A percentile compares a stretch with the other conserved stretches of the same genome.
Conservation (phyloP, 331 rosid species). For the Cydonia oblonga region DNA sequence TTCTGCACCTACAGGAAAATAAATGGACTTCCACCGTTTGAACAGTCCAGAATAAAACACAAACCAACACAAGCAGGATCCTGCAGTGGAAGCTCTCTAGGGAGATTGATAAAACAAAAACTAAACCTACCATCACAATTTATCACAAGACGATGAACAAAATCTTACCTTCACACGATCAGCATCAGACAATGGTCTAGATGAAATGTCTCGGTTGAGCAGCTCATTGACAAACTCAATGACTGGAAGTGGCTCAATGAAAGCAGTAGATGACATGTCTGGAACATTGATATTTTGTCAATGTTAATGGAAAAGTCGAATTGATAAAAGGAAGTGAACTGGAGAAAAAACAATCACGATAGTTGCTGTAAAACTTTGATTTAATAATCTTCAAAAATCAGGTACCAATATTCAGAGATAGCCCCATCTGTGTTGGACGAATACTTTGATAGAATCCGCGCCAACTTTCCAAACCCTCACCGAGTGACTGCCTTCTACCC, state of each 20-base stretch:
- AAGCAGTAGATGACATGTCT: conserved; percentile 98
- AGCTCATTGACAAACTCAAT: conserved; percentile 74
- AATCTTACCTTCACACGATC: conserved; percentile 78
- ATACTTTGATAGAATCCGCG: conserved; percentile 96
- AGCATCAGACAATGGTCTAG: conserved; percentile 77
- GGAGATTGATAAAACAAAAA: neutral
- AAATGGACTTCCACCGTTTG: neutral
- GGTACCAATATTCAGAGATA: conserved; percentile 81
- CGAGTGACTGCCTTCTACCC: conserved; percentile 76
- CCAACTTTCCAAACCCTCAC: conserved; percentile 98
- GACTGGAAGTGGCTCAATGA: conserved; percentile 84
- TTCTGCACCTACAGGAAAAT: neutral
- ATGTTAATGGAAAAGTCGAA: neutral
- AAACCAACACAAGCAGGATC: neutral
- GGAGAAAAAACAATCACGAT: neutral
- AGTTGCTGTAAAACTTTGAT: neutral
- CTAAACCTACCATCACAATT: neutral
- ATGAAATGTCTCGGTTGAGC: conserved; percentile 61
- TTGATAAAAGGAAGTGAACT: neutral
- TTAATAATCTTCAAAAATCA: neutral
- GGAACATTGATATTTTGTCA: conserved; percentile 8
- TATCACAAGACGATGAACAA: neutral
- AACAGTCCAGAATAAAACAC: neutral
- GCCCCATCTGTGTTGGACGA: conserved; percentile 96
- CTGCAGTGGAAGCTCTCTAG: neutral